Conservation (phyloP, 495 filamentous ascomycete genomes). For the Aspergillus affinis region DNA sequence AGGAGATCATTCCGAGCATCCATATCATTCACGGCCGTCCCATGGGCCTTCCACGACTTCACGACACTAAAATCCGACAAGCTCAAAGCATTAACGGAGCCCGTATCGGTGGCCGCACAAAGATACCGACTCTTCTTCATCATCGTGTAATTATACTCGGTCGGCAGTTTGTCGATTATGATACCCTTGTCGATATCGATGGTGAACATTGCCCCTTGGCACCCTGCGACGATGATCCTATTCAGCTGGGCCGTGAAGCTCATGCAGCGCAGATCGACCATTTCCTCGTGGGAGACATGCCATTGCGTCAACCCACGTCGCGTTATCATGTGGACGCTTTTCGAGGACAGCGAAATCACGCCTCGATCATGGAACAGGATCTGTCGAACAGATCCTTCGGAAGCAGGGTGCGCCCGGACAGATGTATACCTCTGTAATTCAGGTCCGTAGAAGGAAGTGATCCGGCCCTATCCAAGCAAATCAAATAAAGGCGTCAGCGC, state of each 20-base stretch:
- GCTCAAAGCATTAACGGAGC: conserved; percentile 83
- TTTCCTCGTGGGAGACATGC: conserved; percentile 75
- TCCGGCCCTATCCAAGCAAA: conserved; percentile 62
- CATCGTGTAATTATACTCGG: conserved; percentile 75
- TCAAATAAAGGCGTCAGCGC: conserved; percentile 10
- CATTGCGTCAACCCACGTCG: conserved; percentile 80
- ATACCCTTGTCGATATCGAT: conserved; percentile 86
- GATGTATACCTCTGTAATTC: conserved; percentile 80
- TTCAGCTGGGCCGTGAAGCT: conserved; percentile 84
- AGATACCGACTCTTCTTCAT: conserved; percentile 91
- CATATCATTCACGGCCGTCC: conserved; percentile 86
- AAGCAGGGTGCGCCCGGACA: conserved; percentile 63
- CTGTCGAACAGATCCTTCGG: conserved; percentile 74
- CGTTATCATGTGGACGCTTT: conserved; percentile 80
- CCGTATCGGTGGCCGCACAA: conserved; percentile 84
- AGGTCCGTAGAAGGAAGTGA: conserved; percentile 79
- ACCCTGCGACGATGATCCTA: conserved; percentile 83
- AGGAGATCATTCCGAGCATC: conserved; percentile 89
- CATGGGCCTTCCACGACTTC: conserved; percentile 86
- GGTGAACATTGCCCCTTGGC: conserved; percentile 82
- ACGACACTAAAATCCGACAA: conserved; percentile 70
- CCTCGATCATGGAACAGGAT: conserved; percentile 84
- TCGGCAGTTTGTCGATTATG: conserved; percentile 69
- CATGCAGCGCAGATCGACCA: conserved; percentile 87
- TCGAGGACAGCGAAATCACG: conserved; percentile 73